A percentile compares a stretch with the other conserved stretches of the same genome.
Evolutionary conservation across 495 filamentous ascomycete genomes (phyloP).

Genomic region (Lasiosphaeria miniovina): DNA sequence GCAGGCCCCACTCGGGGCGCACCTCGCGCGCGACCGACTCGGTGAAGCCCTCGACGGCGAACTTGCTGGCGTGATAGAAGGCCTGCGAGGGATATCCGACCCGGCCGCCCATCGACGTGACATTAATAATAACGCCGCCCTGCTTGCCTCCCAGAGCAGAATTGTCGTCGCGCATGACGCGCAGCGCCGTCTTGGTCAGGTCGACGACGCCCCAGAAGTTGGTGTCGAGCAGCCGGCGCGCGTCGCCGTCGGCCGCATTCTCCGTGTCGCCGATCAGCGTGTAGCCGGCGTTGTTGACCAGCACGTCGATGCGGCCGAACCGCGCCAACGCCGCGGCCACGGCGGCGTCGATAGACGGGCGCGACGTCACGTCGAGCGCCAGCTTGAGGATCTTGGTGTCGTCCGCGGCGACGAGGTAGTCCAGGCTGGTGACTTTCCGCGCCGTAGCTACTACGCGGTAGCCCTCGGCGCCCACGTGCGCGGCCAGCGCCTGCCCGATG

Average conservation of each 20-base stretch:
- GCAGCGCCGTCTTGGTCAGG: constrained; percentile 43
- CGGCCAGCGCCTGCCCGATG: constrained; percentile 46
- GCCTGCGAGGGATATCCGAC: constrained; percentile 43
- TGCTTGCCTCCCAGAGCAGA: constrained; percentile 20
- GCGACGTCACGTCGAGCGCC: constrained; percentile 43
- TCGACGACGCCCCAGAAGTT: constrained; percentile 53
- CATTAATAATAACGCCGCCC: constrained; percentile 53
- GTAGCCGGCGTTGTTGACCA: constrained; percentile 59
- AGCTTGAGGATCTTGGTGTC: constrained; percentile 41
- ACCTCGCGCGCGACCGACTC: constrained; percentile 52
- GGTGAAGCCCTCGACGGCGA: constrained; percentile 55
- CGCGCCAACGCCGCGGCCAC: constrained; percentile 33
- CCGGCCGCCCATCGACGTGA: constrained; percentile 53
- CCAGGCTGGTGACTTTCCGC: constrained; percentile 34
- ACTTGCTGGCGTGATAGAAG: constrained; percentile 57
- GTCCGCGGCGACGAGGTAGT: constrained; percentile 32
- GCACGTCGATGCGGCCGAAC: constrained; percentile 51
- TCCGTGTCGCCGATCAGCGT: constrained; percentile 46
- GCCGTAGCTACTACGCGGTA: constrained; percentile 51
- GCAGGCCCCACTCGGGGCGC: constrained; percentile 49
- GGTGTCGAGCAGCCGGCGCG: constrained; percentile 46
- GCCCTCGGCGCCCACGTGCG: constrained; percentile 33
- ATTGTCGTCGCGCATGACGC: constrained; percentile 46
- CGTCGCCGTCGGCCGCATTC: constrained; percentile 35
- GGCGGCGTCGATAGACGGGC: constrained; percentile 38